Conservation (phyloP, 1,284 basidiomycete species). For the Leccinum colubrinum region DNA sequence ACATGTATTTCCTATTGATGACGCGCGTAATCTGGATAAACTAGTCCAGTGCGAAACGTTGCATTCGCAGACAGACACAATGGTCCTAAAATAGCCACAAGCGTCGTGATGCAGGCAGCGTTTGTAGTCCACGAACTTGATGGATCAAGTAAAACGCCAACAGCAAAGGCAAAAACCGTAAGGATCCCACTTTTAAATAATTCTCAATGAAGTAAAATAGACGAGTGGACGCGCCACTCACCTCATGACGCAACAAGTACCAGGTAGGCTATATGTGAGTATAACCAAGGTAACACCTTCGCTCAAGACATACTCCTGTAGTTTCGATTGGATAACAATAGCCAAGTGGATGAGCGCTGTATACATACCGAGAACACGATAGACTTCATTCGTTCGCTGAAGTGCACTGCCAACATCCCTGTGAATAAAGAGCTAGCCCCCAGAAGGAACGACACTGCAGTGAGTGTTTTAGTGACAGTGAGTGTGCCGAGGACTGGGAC, state of each 20-base stretch:
- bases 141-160: neutral
- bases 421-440: neutral
- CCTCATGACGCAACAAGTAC: neutral
- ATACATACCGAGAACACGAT: neutral
- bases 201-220: neutral
- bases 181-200: neutral
- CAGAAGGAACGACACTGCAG: neutral
- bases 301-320: neutral
- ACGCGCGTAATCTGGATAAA: neutral
- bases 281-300: neutral
- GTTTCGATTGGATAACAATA: neutral
- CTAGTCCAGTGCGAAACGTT: neutral
- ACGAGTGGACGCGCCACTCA: neutral
- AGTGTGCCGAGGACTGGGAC: neutral
- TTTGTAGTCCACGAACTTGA: neutral
- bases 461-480: neutral
- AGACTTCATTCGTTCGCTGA: neutral
- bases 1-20: neutral
- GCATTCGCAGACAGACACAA: neutral
- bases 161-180: neutral
- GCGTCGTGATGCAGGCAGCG: neutral
- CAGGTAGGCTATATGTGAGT: neutral
- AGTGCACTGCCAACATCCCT: neutral
- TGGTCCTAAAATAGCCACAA: neutral
- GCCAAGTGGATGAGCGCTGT: neutral